phyloP scores from a whole-genome alignment of 306 rosid genomes.

The Sesbania bispinosa region DNA sequence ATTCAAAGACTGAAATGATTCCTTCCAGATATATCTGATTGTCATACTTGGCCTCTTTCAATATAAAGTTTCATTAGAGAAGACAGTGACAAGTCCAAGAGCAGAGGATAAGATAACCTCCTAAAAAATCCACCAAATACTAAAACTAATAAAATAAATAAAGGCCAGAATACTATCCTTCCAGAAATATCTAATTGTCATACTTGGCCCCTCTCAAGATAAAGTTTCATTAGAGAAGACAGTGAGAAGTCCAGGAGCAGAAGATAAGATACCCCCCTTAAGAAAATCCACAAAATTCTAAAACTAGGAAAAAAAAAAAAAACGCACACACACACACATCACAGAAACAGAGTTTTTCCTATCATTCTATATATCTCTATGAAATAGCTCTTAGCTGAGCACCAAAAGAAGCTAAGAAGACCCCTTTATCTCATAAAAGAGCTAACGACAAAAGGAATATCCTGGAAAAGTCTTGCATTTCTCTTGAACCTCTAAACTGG shows the following conservation, averaged over 20 bases:
- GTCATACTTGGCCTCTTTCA: neutral
- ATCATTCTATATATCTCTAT: neutral
- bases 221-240: neutral
- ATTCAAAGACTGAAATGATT: neutral
- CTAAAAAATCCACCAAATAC: neutral
- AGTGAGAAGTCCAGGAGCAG: constrained; percentile 14
- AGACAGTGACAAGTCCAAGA: constrained; percentile 17
- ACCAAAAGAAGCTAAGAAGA: neutral
- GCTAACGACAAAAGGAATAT: neutral
- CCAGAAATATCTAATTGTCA: constrained; percentile 3
- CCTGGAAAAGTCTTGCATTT: neutral
- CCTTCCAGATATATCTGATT: constrained; percentile 1
- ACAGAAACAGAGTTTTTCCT: neutral
- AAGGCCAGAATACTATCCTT: neutral
- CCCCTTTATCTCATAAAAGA: neutral
- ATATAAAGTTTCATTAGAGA: neutral
- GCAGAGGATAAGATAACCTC: constrained; percentile 7
- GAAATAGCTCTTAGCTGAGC: neutral
- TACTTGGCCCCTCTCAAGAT: neutral
- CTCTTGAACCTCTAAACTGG: neutral
- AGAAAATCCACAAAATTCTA: neutral
- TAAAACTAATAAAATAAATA: neutral
- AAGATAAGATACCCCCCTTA: constrained; percentile 2
- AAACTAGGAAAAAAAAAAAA: neutral
- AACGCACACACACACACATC: too few species aligned